A percentile compares a stretch with the other conserved stretches of the same genome.
Evolutionary conservation across 495 filamentous ascomycete species (phyloP).

Genomic region (Neurospora terricola): DNA sequence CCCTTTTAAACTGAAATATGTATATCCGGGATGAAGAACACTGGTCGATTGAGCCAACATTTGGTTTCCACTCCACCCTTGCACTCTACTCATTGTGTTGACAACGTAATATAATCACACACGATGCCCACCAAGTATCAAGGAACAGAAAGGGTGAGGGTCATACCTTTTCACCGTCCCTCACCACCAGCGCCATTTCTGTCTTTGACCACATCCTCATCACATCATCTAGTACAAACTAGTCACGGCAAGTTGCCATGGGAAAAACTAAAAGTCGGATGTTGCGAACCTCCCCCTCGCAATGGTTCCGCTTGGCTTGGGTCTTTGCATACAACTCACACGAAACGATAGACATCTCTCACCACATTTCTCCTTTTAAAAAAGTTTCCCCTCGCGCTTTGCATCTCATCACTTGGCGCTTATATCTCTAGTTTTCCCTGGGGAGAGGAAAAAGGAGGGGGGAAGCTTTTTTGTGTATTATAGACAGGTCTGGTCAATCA

Average conservation of each 20-base stretch:
- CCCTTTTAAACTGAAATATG: slow-evolving; percentile 38
- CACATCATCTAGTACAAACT: background rate
- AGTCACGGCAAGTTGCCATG: background rate
- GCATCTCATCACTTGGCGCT: background rate
- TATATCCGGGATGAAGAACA: background rate
- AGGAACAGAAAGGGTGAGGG: background rate
- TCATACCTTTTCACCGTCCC: background rate
- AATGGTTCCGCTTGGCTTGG: background rate
- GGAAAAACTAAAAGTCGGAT: background rate
- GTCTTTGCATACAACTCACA: slow-evolving; percentile 7
- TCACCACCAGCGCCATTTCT: background rate
- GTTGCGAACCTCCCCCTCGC: background rate
- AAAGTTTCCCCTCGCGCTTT: background rate
- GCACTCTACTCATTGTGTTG: slow-evolving; percentile 10
- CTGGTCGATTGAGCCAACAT: background rate
- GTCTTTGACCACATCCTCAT: background rate
- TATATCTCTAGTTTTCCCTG: background rate
- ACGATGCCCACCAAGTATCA: slow-evolving; percentile 1
- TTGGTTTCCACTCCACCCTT: slow-evolving; percentile 3
- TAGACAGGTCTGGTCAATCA: slow-evolving; percentile 6
- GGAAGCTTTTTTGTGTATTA: slow-evolving; percentile 10
- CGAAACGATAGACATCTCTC: slow-evolving; percentile 10
- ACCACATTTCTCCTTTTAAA: background rate
- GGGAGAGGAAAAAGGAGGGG: background rate
- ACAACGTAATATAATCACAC: slow-evolving; percentile 18